Evolutionary conservation across 108 stramenopile genomes (phyloP).

Genomic region (Schizochytrium sp.): DNA sequence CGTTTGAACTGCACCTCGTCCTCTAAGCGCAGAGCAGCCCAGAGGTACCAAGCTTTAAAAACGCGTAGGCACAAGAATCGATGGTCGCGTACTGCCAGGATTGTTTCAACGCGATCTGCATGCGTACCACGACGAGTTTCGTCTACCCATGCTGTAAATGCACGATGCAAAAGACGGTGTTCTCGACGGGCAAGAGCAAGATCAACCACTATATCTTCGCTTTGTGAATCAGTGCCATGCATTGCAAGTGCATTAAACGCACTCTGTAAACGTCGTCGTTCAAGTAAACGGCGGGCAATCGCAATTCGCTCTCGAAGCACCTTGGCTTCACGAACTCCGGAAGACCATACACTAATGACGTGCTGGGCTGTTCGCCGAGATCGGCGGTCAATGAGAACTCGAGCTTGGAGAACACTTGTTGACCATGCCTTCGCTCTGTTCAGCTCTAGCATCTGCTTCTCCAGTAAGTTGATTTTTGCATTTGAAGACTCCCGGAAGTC

Average conservation of each 20-base stretch:
- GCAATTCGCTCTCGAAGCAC: not conserved
- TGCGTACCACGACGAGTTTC: conserved; percentile 16
- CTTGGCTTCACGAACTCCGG: conserved; percentile 13
- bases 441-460: not conserved
- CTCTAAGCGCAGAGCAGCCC: not conserved
- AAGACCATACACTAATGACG: conserved; percentile 20
- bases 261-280: not conserved
- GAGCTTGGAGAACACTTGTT: conserved; percentile 27
- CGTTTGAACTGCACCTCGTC: conserved; percentile 25
- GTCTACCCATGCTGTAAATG: not conserved
- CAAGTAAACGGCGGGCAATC: not conserved
- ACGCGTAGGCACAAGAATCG: conserved; percentile 13
- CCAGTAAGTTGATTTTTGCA: conserved; percentile 12
- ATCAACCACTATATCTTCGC: not conserved
- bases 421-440: not conserved
- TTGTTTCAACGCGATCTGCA: not conserved
- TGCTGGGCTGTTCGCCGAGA: conserved; percentile 43
- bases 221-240: not conserved
- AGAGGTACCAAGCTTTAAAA: not conserved
- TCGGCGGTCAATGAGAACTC: conserved; percentile 44
- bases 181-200: not conserved
- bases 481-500: not conserved
- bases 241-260: not conserved
- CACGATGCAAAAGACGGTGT: not conserved
- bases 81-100: not conserved